Evolutionary conservation across 2,329 filamentous ascomycete genomes (phyloP).

Genomic region (Fusarium sp.): DNA sequence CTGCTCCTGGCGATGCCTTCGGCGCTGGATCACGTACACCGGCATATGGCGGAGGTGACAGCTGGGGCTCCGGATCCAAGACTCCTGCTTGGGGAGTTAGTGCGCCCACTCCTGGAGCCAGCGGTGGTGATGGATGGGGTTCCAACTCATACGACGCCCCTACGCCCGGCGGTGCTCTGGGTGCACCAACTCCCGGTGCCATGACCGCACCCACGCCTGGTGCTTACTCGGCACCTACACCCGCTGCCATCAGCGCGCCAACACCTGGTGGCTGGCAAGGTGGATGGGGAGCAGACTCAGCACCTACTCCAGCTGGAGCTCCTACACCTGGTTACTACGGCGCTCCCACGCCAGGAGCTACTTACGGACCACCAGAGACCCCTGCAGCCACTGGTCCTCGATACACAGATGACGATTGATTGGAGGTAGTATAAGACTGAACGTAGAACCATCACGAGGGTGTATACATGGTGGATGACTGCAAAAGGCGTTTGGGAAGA

Average conservation of each 20-base stretch:
- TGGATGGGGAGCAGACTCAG: slow-evolving; percentile 70
- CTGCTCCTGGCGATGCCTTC: slow-evolving; percentile 70
- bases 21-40: slow-evolving; percentile 75
- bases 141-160: slow-evolving; percentile 74
- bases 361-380: slow-evolving; percentile 65
- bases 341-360: slow-evolving; percentile 73
- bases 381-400: slow-evolving; percentile 69
- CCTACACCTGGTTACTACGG: slow-evolving; percentile 75
- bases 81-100: slow-evolving; percentile 78
- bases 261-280: slow-evolving; percentile 74
- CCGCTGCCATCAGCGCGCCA: slow-evolving; percentile 72
- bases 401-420: slow-evolving; percentile 63
- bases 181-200: slow-evolving; percentile 70
- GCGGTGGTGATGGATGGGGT: slow-evolving; percentile 69
- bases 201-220: slow-evolving; percentile 78
- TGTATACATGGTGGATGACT: slow-evolving; percentile 5
- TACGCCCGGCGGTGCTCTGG: slow-evolving; percentile 69
- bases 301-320: slow-evolving; percentile 74
- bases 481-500: slow-evolving; percentile 39
- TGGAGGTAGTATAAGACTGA: slow-evolving; percentile 7
- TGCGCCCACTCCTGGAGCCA: slow-evolving; percentile 68
- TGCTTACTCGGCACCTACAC: slow-evolving; percentile 72
- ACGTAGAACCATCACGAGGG: slow-evolving; percentile 3
- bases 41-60: slow-evolving; percentile 68
- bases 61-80: slow-evolving; percentile 76